Evolutionary conservation across 495 filamentous ascomycete genomes (phyloP).

Genomic region (Penicillium antarcticum): DNA sequence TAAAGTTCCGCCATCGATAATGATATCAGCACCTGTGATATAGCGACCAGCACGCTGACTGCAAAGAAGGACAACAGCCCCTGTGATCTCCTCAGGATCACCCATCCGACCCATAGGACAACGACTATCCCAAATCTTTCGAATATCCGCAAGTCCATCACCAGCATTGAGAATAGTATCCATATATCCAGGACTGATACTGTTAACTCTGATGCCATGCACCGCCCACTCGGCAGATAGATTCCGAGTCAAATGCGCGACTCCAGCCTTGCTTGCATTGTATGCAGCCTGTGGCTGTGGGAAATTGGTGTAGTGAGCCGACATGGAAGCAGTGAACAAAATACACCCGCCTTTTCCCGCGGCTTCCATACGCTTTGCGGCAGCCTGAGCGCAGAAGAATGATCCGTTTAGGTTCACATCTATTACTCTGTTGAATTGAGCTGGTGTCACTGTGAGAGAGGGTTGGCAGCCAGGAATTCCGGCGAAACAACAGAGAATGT

Average conservation of each 20-base stretch:
- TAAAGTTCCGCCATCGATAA: conserved; percentile 42
- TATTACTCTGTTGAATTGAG: conserved; percentile 56
- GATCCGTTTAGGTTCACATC: conserved; percentile 68
- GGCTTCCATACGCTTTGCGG: conserved; percentile 51
- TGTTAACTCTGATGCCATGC: conserved; percentile 66
- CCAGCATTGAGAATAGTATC: conserved; percentile 67
- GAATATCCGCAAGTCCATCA: conserved; percentile 45
- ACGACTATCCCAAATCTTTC: conserved; percentile 71
- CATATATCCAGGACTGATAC: conserved; percentile 73
- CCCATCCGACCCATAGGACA: conserved; percentile 76
- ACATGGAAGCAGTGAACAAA: conserved; percentile 64
- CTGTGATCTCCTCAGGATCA: conserved; percentile 71
- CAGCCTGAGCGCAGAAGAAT: conserved; percentile 67
- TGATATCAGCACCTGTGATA: conserved; percentile 76
- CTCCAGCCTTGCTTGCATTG: conserved; percentile 65
- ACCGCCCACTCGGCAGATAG: conserved; percentile 66
- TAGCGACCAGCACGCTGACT: conserved; percentile 65
- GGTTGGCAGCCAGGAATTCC: conserved; percentile 61
- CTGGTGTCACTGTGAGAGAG: conserved; percentile 51
- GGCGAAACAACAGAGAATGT: conserved; percentile 62
- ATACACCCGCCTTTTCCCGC: conserved; percentile 57
- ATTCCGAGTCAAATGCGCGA: conserved; percentile 55
- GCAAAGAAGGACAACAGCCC: conserved; percentile 72
- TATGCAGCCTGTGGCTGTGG: conserved; percentile 69
- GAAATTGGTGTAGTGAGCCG: conserved; percentile 63